Evolutionary conservation across 305 asterid genomes (phyloP), one percentile per base, ranked within the genome.

Genomic region (Fraxinus sp.): DNA sequence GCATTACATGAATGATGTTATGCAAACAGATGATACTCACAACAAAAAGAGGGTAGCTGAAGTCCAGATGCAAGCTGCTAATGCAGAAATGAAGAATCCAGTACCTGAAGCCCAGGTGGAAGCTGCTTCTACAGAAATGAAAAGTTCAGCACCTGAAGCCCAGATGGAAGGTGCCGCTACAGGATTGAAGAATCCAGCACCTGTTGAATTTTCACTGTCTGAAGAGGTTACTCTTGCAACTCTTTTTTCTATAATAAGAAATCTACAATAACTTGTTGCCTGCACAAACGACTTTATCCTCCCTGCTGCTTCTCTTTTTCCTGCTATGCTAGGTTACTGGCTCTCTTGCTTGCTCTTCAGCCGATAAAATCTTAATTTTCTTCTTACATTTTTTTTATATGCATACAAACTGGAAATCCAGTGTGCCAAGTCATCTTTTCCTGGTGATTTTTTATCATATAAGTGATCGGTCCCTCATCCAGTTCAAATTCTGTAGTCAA

Each of bases 171-270:
- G 62, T 70, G 82, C 86, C 77, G 80, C 85, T 37, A 35, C 75
- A 10, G 87, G 78, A 62, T 81, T 78, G 80, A 85, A 80, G 85
- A 84, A 68, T 85, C 90, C 83, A 41, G 85, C 87, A 64, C 86
- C 88, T 71, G 71, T 87, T 78, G 86, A 87, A 81, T 84, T 86
- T 73, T 85, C 89, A 10, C 49, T 80, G 44, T 74, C 89, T 80
- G 89, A 76, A 82, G 93, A 94, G 98, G 98, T 94, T 79, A 59
- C 30, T 85, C 79, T 57, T 83, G 77, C 82, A 24, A 73, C 18
- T 46, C 76, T 76, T 79, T 37, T 77, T 76, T 44, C 35, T 73
- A 11, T 49, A 41, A 20, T 30, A 18, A 81, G 80, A 37, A 20
- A 11, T 66, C 20, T n/a, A 30, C 44, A 6, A 14, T 71, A 71